Conservation (phyloP, 176 grass and related monocot genomes). For the Ampelocalamus luodianensis region DNA sequence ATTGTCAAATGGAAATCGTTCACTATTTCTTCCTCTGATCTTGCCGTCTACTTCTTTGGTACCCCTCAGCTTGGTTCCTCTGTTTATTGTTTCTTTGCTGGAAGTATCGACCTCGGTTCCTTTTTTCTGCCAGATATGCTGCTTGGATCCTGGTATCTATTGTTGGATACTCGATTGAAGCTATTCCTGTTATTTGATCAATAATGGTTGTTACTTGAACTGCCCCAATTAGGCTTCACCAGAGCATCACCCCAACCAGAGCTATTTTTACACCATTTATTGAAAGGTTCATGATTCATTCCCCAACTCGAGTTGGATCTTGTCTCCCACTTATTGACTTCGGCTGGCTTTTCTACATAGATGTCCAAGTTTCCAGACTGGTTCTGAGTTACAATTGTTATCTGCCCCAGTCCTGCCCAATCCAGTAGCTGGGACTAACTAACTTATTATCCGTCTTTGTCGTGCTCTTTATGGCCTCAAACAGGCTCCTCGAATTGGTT, state of each 20-base stretch:
- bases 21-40: constrained; percentile 34
- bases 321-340: constrained; percentile 53
- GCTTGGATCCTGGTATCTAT: constrained; percentile 39
- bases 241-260: constrained; percentile 40
- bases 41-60: constrained; percentile 34
- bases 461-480: no score
- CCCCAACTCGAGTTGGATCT: constrained; percentile 31
- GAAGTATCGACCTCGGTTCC: constrained; percentile 19
- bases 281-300: constrained; percentile 29
- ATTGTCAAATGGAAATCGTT: constrained; percentile 32
- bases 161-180: constrained; percentile 20
- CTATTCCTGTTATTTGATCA: constrained; percentile 14
- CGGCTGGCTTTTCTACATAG: constrained; percentile 47
- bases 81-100: constrained; percentile 30
- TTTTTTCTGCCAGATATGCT: constrained; percentile 45
- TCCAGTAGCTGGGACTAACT: constrained; percentile 12
- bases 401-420: not conserved
- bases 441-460: not conserved
- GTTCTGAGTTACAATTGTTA: constrained; percentile 23
- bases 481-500: no score
- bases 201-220: constrained; percentile 27
- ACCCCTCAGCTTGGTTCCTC: constrained; percentile 35
- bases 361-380: constrained; percentile 52
- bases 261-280: constrained; percentile 39
- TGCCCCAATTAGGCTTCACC: constrained; percentile 4